Evolutionary conservation across 2,329 filamentous ascomycete genomes (phyloP), one percentile per base, ranked within the genome.

Genomic region (Colletotrichum viniferum): DNA sequence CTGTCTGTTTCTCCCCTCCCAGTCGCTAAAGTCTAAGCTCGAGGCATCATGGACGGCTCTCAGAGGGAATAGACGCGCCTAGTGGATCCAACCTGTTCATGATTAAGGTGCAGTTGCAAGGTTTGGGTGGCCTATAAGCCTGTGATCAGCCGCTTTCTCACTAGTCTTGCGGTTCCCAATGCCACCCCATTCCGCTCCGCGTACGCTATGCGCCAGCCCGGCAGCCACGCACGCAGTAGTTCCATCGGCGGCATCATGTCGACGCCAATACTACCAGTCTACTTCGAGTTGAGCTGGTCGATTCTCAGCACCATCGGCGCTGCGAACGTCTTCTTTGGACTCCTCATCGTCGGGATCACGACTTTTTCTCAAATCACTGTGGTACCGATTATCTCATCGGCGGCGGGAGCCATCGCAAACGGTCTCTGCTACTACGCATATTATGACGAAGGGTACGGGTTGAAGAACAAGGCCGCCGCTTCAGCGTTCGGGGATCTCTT

Each of bases 231-330:
- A 7, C 18, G 13, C 5, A 28, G 13, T 13, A 36, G 34, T 36
- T 38, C 38, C 34, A 38, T 48, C 58, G 12, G 30, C 48, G 34
- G 7, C 26, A 61, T 26, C 28, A 73, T 73, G 73, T 68, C 69
- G 28, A 73, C 69, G 64, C 64, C 64, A 34, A 64, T 73, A 32
- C 4, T 66, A 14, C 78, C 77, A 4, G 72, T 83, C 6, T 87
- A 86, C 69, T 87, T 84, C 71, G 86, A 87, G 79, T 79, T 84
- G 71, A 84, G 85, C 79, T 87, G 86, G 86, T 82, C 85, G 24
- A 86, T 87, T 34, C 82, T 88, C 71, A 87, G 85, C 79, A 85
- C 84, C 62, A 84, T 87, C 75, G 85, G 86, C 34, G 77, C 86
- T n/a, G 79, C 81, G 24, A 86, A 85, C 72, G 79, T 85, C 30